Evolutionary conservation across 23 red algal species (phyloP).

Genomic region (Chondrus crispus): DNA sequence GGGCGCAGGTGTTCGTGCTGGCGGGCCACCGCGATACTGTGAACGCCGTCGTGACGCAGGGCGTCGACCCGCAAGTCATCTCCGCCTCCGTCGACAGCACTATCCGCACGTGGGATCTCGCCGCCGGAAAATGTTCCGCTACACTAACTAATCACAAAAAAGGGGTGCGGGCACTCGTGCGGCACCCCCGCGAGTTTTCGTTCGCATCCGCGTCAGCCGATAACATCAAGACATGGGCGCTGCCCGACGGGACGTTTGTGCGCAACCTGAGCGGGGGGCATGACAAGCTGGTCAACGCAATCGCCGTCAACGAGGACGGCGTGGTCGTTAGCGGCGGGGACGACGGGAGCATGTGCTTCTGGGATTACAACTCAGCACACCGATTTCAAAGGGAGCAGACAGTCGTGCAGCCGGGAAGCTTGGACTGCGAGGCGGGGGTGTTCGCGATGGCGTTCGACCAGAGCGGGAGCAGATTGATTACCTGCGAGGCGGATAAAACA

Average conservation of each 20-base stretch:
- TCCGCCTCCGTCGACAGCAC: constrained; percentile 78
- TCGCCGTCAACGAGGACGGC: constrained; percentile 85
- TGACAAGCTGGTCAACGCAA: constrained; percentile 66
- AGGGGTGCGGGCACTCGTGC: constrained; percentile 74
- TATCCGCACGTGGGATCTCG: constrained; percentile 90
- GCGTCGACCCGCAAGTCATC: constrained; percentile 77
- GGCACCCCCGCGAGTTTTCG: constrained; percentile 68
- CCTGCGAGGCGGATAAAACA: constrained; percentile 85
- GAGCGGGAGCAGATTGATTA: constrained; percentile 75
- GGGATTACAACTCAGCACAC: constrained; percentile 72
- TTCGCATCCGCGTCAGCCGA: constrained; percentile 83
- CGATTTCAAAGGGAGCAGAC: constrained; percentile 54
- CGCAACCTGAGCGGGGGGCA: constrained; percentile 62
- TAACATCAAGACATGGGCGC: constrained; percentile 79
- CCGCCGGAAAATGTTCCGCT: constrained; percentile 67
- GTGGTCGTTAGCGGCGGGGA: constrained; percentile 81
- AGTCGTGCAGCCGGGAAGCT: constrained; percentile 74
- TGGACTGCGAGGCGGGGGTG: constrained; percentile 77
- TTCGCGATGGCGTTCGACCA: constrained; percentile 70
- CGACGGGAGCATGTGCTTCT: constrained; percentile 74
- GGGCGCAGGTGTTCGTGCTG: constrained; percentile 69
- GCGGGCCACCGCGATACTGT: constrained; percentile 68
- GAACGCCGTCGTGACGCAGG: constrained; percentile 61
- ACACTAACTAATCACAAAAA: constrained; percentile 94
- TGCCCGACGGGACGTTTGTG: constrained; percentile 74